Percentiles rank a stretch among this genome's conserved stretches.
Evolutionary conservation across 495 filamentous ascomycete genomes (phyloP).

Genomic region (Penicillium simplicissimum): DNA sequence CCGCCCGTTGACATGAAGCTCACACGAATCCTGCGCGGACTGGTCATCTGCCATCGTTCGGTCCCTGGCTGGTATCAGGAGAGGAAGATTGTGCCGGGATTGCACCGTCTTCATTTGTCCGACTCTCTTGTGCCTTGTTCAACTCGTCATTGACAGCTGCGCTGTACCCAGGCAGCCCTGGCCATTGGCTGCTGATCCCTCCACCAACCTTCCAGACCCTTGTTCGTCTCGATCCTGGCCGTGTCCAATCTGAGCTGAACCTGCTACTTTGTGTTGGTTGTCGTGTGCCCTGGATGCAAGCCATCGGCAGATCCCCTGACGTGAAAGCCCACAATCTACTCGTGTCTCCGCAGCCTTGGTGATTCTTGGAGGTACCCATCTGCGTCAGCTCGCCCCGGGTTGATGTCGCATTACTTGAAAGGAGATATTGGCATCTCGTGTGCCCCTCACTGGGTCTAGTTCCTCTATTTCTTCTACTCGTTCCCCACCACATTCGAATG

Average conservation of each 20-base stretch:
- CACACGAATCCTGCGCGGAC: neutral
- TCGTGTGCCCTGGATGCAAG: conserved; percentile 14
- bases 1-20: conserved; percentile 19
- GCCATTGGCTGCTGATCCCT: conserved; percentile 22
- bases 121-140: conserved; percentile 5
- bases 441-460: neutral
- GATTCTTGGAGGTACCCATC: conserved; percentile 3
- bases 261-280: conserved; percentile 10
- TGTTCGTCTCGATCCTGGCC: conserved; percentile 9
- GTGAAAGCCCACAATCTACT: conserved; percentile 8
- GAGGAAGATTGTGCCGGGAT: neutral
- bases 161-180: neutral
- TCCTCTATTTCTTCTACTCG: neutral
- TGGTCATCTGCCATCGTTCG: neutral
- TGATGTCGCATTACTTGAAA: neutral
- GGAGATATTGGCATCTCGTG: neutral
- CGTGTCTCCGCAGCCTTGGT: conserved; percentile 9
- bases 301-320: conserved; percentile 5
- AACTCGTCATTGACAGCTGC: neutral
- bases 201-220: conserved; percentile 16
- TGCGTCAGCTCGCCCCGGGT: conserved; percentile 1
- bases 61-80: conserved; percentile 1
- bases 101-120: neutral
- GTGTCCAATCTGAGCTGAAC: conserved; percentile 21
- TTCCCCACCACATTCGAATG: conserved; percentile 16